Evolutionary conservation across 257 asterid species (phyloP), one percentile per base, ranked within the genome.

Genomic region (Solanum chiquidenum): DNA sequence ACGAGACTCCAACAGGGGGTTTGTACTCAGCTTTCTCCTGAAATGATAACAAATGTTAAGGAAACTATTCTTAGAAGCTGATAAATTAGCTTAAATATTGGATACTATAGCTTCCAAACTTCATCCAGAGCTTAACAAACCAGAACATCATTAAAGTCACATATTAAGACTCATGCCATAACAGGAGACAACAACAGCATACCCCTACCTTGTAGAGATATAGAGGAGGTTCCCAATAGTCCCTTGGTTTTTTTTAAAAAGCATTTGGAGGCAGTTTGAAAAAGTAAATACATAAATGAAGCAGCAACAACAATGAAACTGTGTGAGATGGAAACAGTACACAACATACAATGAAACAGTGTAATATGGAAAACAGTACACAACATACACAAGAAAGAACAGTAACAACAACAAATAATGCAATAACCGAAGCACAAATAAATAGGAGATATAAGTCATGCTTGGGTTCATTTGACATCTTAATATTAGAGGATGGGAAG

Each of bases 21-120:
- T 93, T 94, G 92, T 94, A 95, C 86, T 91, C 91, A 44, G 97
- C 93, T 91, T 95, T 95, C 87, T 83, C 94, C 98, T 95, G 90
- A 60, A 88, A 88, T 60, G 58, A 37, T 49, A 58, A 88, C 44
- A 66, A 83, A 77, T 25, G 9, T 77, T 10, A 40, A 69, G 58
- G 35, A 11, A 49, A 37, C 20, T 33, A 42, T 29, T 33, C 77
- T 14, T 29, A 82, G 44, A 52, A 82, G 69, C 69, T 49, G 42
- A 82, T 18, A 20, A 29, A 82, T 27, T 49, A 80, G 55, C 85
- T 80, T 29, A 29, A 80, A 29, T 14, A 49, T 27, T 29, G 42
- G 42, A 80, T 18, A 7, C 14, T 10, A 80, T 18, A 46, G 11
- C 44, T 46, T 79, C 38, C 38, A 79, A 4, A 79, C 12, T 44